Evolutionary conservation across 176 grass and related monocot species (phyloP).

Genomic region (Ensete ventricosum): DNA sequence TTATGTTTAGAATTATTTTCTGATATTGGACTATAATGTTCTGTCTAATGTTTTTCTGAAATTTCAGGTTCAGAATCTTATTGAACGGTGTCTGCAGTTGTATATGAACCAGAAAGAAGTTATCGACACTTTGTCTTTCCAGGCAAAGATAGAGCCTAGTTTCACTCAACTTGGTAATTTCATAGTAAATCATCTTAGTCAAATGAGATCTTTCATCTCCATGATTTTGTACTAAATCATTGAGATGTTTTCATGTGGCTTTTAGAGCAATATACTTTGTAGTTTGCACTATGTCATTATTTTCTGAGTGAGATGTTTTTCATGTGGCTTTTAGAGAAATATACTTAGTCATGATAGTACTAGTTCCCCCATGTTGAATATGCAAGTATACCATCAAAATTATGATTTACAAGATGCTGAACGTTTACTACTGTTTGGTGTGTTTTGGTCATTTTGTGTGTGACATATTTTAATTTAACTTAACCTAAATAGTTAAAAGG

Average conservation of each 20-base stretch:
- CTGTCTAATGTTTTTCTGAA: no score
- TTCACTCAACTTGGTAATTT: constrained; percentile 98
- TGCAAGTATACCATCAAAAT: background rate
- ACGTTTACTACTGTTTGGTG: background rate
- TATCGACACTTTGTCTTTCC: constrained; percentile 55
- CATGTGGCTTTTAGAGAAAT: background rate
- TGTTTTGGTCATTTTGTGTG: background rate
- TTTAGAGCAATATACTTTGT: no score
- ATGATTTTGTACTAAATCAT: no score
- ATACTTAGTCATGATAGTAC: background rate
- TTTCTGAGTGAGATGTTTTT: background rate
- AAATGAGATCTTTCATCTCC: no score
- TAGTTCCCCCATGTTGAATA: background rate
- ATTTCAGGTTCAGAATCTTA: constrained; percentile 98
- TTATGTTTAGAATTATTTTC: no score
- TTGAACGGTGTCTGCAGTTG: constrained; percentile 91
- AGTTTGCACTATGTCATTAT: no score
- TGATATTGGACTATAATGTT: no score
- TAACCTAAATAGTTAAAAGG: no score
- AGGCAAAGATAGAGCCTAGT: constrained; percentile 95
- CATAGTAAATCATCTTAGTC: background rate
- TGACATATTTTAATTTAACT: no score
- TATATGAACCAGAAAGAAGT: constrained; percentile 99
- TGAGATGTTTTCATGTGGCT: no score
- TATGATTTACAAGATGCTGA: background rate